Base-by-base conservation (phyloP, 164 flowering plant species). In the Stephania japonica region DNA sequence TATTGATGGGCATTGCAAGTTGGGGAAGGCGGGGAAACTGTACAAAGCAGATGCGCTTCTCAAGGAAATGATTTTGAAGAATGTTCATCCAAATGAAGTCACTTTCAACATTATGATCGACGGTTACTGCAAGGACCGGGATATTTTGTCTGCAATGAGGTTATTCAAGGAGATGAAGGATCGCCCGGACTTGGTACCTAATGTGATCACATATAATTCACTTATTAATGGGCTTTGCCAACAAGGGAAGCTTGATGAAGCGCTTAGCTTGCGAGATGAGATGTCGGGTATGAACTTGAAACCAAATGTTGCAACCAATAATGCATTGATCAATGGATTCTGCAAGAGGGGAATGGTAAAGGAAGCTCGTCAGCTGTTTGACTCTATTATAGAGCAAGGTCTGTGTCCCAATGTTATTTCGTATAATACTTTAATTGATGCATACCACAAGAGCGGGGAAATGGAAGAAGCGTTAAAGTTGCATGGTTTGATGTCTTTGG, bases 121-220 rank as follows among this genome's bases (percentile, higher is more conserved):
- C 42, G 83, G 83, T 66, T 81, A 78, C 38, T 78, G 79, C 77
- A 81, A 81, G 67, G 81, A 81, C 65, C 77, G 61, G 67, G 76
- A 78, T 43, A 44, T 68, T 42, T 65, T 67, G 23, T 75, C 77
- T 27, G 83, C 81, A 7, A 70, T 70, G 77, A 71, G 74, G 50
- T 61, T 82, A 70, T 70, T 79, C 4, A 41, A 72, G 49, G 77
- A 79, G 67, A 75, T 82, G 80, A 77, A 75, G 75, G 42, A n/a
- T 23, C 66, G 21, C 47, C 56, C 75, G 70, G 73, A 68, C 23
- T 53, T 77, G 59, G 24, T 16, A 42, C 82, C 84, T 13, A 75
- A 64, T 70, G 80, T 75, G 70, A 49, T 75, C 26, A 79, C 84
- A 13, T 82, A 82, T 73, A 77, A 79, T 56, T 79, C 77, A 53